These are phyloP conservation scores for Carex pumila DNA, from an alignment of 176 grass and related monocot species.

Conservation along the genomic window DNA sequence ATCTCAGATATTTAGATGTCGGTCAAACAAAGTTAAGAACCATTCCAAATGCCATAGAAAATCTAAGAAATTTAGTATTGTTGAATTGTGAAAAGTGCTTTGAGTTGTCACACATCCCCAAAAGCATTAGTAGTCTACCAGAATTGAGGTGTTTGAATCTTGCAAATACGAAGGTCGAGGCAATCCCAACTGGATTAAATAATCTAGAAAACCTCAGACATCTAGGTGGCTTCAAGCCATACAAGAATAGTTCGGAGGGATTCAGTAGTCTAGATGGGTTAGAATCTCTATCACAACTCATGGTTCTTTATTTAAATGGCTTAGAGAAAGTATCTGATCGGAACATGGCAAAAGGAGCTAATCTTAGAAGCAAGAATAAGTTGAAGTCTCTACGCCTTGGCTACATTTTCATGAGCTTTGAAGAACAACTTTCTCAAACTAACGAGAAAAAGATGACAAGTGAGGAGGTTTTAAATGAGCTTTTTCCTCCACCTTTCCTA, in stretches of 20 bases:
- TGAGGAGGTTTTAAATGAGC: neutral
- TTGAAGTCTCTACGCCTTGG: neutral
- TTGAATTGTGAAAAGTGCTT: rapidly evolving
- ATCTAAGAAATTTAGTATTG: neutral
- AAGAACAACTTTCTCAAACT: neutral
- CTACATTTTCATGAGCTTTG: neutral
- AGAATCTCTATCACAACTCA: neutral
- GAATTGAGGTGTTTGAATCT: neutral
- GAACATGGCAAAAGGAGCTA: neutral
- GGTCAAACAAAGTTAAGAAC: neutral
- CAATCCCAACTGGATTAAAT: neutral
- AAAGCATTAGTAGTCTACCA: neutral
- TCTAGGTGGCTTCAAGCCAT: neutral
- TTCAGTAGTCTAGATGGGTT: neutral
- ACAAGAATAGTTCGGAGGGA: neutral
- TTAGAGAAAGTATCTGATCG: neutral
- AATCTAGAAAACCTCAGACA: neutral
- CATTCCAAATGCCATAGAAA: neutral
- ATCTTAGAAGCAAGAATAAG: neutral
- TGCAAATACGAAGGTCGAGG: neutral
- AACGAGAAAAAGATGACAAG: neutral
- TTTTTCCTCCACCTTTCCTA: neutral
- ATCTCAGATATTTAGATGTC: neutral
- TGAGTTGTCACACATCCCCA: neutral
- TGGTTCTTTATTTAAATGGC: rapidly evolving